phyloP scores from a whole-genome alignment of 805 yeast genomes.

The Candida palmyrensis region DNA sequence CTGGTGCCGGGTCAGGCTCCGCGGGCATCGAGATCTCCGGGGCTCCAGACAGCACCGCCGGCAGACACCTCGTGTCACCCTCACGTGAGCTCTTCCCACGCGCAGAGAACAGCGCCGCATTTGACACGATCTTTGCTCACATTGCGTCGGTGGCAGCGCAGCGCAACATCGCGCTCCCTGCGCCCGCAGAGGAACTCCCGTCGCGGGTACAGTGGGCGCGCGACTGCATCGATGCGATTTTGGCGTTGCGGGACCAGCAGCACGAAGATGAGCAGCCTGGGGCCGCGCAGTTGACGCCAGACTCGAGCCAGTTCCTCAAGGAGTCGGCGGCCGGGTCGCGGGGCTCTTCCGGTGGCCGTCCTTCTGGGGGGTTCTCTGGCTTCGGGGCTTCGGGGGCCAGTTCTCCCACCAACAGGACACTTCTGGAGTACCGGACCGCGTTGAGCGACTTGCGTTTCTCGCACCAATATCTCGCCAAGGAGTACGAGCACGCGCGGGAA shows the following conservation, averaged over 20 bases:
- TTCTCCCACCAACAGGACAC: slow-evolving; percentile 12
- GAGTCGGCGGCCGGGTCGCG: slow-evolving; percentile 25
- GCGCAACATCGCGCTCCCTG: slow-evolving; percentile 37
- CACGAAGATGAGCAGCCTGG: slow-evolving; percentile 10
- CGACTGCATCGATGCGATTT: slow-evolving; percentile 33
- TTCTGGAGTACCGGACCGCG: slow-evolving; percentile 48
- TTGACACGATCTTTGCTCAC: slow-evolving; percentile 44
- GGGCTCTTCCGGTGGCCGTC: slow-evolving; percentile 17
- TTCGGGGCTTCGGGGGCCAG: too few relatives aligned
- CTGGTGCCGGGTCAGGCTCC: not conserved
- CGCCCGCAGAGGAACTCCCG: slow-evolving; percentile 14
- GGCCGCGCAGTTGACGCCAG: slow-evolving; percentile 1
- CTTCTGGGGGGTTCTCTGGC: slow-evolving; percentile 5
- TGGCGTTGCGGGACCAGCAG: too few relatives aligned
- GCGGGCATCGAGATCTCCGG: not conserved
- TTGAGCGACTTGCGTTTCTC: slow-evolving; percentile 66
- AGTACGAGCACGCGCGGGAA: slow-evolving; percentile 60
- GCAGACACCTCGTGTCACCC: not conserved
- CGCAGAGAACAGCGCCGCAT: slow-evolving; percentile 11
- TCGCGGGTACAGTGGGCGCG: slow-evolving; percentile 32
- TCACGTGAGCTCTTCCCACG: not conserved
- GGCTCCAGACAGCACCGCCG: not conserved
- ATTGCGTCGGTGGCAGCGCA: slow-evolving; percentile 44
- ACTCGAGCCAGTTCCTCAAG: slow-evolving; percentile 12
- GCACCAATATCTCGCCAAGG: slow-evolving; percentile 62